Base-by-base conservation (phyloP, 2,329 filamentous ascomycete genomes). In the Xylariaceae sp. region DNA sequence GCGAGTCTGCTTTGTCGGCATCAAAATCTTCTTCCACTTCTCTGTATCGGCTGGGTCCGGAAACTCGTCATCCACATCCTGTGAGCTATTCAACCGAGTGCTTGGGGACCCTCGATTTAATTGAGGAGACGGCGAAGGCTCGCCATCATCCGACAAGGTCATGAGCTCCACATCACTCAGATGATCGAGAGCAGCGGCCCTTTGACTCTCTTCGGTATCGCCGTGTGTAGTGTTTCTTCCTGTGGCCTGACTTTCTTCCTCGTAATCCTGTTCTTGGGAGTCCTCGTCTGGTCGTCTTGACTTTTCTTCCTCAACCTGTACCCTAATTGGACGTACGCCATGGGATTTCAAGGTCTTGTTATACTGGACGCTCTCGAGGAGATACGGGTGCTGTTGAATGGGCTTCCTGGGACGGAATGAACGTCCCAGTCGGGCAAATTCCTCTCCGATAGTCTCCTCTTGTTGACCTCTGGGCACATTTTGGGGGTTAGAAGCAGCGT, bases 331-430 rank as follows among this genome's bases (percentile, higher is more conserved):
- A 42, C 71, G 73, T 22, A 82, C 61, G 20, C 79, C 79, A 45
- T 77, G 77, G 3, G 72, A 71, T 55, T 74, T 77, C 54, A 80
- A 71, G 17, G 70, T 62, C 3, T 64, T 75, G 44, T 71, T 74
- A 57, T 80, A 81, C 22, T 74, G 71, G 0, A 71, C 76, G 55
- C 71, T 75, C 50, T 82, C 79, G 4, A 81, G 64, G 5, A 75
- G 62, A 50, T 82, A 82, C 3, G 79, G 79, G 36, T 80, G 77
- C 55, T 81, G 69, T 56, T 82, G 79, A 6, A 82, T 82, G 1
- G 77, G 77, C 49, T 81, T 82, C 17, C 79, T 71, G 1, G 77
- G 76, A 6, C 79, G 71, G n/a, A 82, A 63, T 4, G 74, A 78
- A 25, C 77, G 71, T 49, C 72, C 53, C 16, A 49, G 45, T 33